These are phyloP conservation scores for Ustilaginoidea virens DNA, from an alignment of 2,329 filamentous ascomycete genomes.

Conservation along the genomic window DNA sequence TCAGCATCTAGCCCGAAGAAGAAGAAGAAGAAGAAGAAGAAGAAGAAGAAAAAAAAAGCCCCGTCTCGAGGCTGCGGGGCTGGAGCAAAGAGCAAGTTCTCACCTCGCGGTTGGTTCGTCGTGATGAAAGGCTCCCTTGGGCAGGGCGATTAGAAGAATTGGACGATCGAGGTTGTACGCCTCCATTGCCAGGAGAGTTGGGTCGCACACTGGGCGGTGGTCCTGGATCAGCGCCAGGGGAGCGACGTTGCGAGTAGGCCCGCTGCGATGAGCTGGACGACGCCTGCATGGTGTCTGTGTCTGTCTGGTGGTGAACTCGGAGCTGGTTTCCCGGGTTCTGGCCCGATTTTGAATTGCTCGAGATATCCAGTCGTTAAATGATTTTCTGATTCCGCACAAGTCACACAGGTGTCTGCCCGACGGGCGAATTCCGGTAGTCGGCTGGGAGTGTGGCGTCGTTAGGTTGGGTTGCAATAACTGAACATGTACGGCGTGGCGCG, in stretches of 20 bases:
- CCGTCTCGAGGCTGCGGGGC: constrained; percentile 1
- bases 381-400: no score
- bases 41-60: not conserved
- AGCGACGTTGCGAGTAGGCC: constrained; percentile 39
- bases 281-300: constrained; percentile 30
- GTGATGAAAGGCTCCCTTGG: constrained; percentile 17
- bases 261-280: constrained; percentile 34
- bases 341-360: no score
- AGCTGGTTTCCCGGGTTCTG: no score
- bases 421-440: no score
- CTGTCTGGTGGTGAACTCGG: no score
- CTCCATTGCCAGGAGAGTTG: constrained; percentile 45
- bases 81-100: constrained; percentile 8
- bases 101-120: constrained; percentile 19
- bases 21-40: not conserved
- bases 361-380: no score
- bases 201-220: constrained; percentile 41
- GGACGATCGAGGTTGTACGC: constrained; percentile 44
- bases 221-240: constrained; percentile 45
- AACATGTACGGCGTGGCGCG: no score
- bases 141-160: constrained; percentile 51
- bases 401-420: no score
- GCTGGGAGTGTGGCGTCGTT: no score
- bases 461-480: no score
- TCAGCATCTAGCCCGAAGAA: not conserved